Evolutionary conservation across 1,139 yeast species (phyloP).

Genomic region (Arxiozyma slooffiae): DNA sequence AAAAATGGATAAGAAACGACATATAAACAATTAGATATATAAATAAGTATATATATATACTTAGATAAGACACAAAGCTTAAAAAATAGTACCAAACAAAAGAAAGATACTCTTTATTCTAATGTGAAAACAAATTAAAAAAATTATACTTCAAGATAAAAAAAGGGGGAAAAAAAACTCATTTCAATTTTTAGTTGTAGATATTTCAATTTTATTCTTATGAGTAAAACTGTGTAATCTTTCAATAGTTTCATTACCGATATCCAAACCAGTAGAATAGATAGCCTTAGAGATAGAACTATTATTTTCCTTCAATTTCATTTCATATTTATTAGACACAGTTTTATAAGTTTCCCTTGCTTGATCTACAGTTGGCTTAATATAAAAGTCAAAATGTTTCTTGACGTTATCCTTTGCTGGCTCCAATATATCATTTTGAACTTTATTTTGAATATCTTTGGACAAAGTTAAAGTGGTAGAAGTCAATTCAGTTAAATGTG

Average conservation of each 20-base stretch:
- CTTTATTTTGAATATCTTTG: slow-evolving; percentile 19
- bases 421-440: slow-evolving; percentile 17
- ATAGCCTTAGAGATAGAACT: slow-evolving; percentile 29
- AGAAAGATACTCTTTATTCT: no score
- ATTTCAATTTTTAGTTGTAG: background rate
- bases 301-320: slow-evolving; percentile 22
- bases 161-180: background rate
- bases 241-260: slow-evolving; percentile 23
- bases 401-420: slow-evolving; percentile 20
- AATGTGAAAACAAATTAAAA: no score
- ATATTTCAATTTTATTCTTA: background rate
- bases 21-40: no score
- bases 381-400: slow-evolving; percentile 10
- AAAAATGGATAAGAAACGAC: no score
- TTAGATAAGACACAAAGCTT: no score
- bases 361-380: slow-evolving; percentile 12
- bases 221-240: slow-evolving; percentile 14
- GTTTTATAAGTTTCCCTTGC: slow-evolving; percentile 26
- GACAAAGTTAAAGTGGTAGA: slow-evolving; percentile 23
- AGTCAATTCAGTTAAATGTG: slow-evolving; percentile 25
- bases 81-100: background rate
- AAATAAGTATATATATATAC: no score
- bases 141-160: no score
- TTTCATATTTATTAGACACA: slow-evolving; percentile 25
- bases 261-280: slow-evolving; percentile 26